Conservation (phyloP, 768 basidiomycete species). For the Serendipita indica region DNA sequence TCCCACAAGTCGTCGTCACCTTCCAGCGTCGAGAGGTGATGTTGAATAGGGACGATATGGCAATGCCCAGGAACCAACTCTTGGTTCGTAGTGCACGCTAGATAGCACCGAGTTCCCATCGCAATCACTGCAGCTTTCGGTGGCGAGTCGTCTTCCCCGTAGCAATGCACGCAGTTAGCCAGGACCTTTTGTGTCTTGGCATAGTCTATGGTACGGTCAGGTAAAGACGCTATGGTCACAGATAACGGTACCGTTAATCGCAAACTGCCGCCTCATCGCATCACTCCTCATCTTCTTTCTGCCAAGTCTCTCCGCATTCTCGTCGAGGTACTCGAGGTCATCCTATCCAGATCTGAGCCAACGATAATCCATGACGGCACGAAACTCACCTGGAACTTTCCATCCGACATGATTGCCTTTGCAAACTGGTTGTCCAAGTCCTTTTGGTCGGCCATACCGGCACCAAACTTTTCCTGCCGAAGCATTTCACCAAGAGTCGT, state of each 20-base stretch:
- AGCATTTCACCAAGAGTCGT: constrained; percentile 67
- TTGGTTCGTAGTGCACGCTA: constrained; percentile 78
- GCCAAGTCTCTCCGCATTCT: constrained; percentile 85
- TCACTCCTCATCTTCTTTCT: constrained; percentile 93
- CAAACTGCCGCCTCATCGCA: constrained; percentile 92
- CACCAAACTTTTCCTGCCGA: constrained; percentile 81
- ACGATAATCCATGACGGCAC: background rate
- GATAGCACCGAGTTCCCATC: constrained; percentile 78
- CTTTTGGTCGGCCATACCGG: constrained; percentile 83
- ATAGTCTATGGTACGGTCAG: constrained; percentile 46
- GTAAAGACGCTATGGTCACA: background rate
- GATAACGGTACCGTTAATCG: constrained; percentile 58
- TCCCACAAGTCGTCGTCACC: constrained; percentile 98
- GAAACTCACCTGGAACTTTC: constrained; percentile 58
- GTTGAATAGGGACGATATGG: constrained; percentile 89
- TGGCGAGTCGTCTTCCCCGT: constrained; percentile 77
- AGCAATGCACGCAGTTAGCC: constrained; percentile 76
- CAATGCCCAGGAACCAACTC: constrained; percentile 89
- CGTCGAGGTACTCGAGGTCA: constrained; percentile 89
- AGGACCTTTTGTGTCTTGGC: constrained; percentile 85
- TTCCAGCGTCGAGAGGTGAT: constrained; percentile 80
- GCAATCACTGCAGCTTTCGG: constrained; percentile 83
- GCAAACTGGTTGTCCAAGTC: constrained; percentile 84
- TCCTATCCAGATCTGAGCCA: constrained; percentile 31
- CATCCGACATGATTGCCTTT: constrained; percentile 71